These are phyloP conservation scores for Ilyonectria robusta DNA, from an alignment of 2,329 filamentous ascomycete genomes.

Conservation along the genomic window DNA sequence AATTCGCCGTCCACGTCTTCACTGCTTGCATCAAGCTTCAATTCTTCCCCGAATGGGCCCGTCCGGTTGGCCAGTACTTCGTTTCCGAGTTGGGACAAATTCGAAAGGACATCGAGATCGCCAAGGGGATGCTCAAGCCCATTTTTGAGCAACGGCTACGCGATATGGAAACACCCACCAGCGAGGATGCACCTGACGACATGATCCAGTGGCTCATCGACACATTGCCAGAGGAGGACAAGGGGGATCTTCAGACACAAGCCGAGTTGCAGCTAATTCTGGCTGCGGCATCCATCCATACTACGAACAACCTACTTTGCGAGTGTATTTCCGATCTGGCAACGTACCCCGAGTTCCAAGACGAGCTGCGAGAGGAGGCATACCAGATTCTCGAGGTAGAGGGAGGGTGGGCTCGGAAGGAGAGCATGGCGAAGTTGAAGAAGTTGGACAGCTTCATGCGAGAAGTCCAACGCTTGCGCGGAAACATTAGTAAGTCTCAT, in stretches of 20 bases:
- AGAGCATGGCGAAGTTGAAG: constrained; percentile 60
- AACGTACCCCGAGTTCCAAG: constrained; percentile 62
- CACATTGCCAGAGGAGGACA: constrained; percentile 56
- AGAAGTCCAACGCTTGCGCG: constrained; percentile 57
- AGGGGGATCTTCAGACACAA: constrained; percentile 55
- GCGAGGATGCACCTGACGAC: constrained; percentile 57
- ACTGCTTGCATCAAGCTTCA: constrained; percentile 64
- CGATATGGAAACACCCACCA: constrained; percentile 55
- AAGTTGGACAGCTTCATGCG: constrained; percentile 66
- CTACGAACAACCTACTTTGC: constrained; percentile 60
- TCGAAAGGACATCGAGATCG: constrained; percentile 58
- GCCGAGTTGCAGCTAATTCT: constrained; percentile 61
- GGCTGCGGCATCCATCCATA: constrained; percentile 61
- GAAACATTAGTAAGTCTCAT: constrained; percentile 58
- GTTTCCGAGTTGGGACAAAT: constrained; percentile 64
- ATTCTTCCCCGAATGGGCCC: constrained; percentile 65
- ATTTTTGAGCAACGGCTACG: constrained; percentile 62
- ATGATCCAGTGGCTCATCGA: constrained; percentile 63
- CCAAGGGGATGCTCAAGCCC: constrained; percentile 60
- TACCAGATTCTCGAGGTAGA: constrained; percentile 57
- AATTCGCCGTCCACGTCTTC: constrained; percentile 66
- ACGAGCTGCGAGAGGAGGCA: constrained; percentile 65
- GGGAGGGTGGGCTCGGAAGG: constrained; percentile 58
- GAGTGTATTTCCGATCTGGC: constrained; percentile 67
- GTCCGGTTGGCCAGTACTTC: constrained; percentile 61